phyloP scores from a whole-genome alignment of 164 flowering plant genomes.

The Nymphaea colorata region DNA sequence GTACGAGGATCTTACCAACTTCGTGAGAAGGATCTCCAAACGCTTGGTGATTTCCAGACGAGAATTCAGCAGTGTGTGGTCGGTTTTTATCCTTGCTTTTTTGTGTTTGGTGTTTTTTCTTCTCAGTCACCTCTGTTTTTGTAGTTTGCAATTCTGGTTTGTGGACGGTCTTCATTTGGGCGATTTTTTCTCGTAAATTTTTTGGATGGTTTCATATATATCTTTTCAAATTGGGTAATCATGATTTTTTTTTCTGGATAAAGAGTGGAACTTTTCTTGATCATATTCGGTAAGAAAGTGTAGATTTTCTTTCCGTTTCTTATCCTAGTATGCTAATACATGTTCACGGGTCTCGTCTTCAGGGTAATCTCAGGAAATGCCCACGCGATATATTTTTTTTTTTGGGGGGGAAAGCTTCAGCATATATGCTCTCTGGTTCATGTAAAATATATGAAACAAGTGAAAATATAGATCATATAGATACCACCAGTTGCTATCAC shows the following conservation, averaged over 20 bases:
- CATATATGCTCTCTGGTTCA: no score
- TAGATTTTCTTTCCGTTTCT: no score
- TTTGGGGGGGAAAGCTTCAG: no score
- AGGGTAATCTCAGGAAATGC: no score
- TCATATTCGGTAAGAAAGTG: no score
- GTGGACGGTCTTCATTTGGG: not conserved
- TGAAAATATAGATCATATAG: no score
- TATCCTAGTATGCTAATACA: no score
- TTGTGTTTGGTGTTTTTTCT: not conserved
- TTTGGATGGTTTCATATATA: not conserved
- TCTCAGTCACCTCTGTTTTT: not conserved
- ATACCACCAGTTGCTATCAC: no score
- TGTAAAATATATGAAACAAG: no score
- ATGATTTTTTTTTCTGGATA: not conserved
- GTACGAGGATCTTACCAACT: constrained; percentile 4
- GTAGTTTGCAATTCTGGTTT: not conserved
- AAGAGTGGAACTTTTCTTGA: no score
- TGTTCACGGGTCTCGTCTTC: no score
- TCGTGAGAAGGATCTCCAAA: constrained; percentile 17
- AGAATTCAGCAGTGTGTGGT: constrained; percentile 77
- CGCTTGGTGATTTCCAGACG: constrained; percentile 54
- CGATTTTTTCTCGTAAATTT: not conserved
- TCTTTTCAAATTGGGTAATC: not conserved
- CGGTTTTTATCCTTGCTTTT: constrained; percentile 3
- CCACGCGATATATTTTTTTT: no score